Percentiles rank a stretch among this genome's conserved stretches.
These are phyloP conservation scores for Sordariomycetes sp. DNA, from an alignment of 2,329 filamentous ascomycete genomes.

Conservation along the genomic window DNA sequence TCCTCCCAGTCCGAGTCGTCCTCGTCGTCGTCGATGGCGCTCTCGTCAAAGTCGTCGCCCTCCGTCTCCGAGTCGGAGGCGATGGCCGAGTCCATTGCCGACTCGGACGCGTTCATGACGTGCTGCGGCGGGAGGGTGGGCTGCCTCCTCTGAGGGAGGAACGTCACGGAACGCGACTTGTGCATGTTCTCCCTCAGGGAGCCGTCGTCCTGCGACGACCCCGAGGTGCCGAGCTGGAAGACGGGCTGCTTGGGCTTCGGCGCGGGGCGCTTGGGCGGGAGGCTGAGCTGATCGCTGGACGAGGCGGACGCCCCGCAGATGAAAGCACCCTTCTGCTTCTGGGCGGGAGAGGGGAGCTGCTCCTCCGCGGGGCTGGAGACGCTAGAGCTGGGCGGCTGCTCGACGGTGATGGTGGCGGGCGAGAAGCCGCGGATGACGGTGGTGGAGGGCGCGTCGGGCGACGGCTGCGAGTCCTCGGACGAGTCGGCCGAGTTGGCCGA, in stretches of 20 bases:
- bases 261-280: conserved; percentile 17
- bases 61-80: conserved; percentile 45
- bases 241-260: conserved; percentile 16
- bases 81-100: conserved; percentile 25
- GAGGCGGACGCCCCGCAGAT: conserved; percentile 71
- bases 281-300: conserved; percentile 42
- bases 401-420: conserved; percentile 31
- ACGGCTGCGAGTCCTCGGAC: conserved; percentile 17
- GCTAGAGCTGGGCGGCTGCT: conserved; percentile 1
- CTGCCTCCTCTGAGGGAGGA: conserved; percentile 52
- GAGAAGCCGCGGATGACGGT: conserved; percentile 81
- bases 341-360: conserved; percentile 44
- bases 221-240: conserved; percentile 40
- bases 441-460: conserved; percentile 36
- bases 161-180: conserved; percentile 33
- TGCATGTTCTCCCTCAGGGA: conserved; percentile 41
- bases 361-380: conserved; percentile 32
- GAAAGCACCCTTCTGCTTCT: conserved; percentile 44
- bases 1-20: conserved; percentile 47
- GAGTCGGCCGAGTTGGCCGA: conserved; percentile 22
- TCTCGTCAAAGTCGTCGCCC: conserved; percentile 62
- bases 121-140: conserved; percentile 49
- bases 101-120: conserved; percentile 26
- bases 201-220: conserved; percentile 63
- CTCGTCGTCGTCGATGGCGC: conserved; percentile 66